Conservation (phyloP, 768 basidiomycete genomes). For the Rhodosporidiobolus odoratus region DNA sequence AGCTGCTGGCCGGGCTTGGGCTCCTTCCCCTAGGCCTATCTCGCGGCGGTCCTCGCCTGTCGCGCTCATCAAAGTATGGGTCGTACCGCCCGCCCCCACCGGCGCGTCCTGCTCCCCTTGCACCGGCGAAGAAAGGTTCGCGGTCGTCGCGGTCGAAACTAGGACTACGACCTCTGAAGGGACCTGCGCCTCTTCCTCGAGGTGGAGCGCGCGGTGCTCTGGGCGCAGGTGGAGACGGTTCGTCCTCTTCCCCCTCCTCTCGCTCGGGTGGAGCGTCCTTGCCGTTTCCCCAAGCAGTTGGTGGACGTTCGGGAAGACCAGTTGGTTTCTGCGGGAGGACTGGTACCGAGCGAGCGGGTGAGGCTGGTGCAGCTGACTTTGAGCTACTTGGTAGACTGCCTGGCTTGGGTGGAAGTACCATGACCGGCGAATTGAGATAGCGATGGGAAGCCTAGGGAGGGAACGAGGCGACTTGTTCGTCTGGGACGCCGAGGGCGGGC, state of each 20-base stretch:
- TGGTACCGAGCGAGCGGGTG: not conserved
- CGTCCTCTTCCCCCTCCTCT: conserved; percentile 35
- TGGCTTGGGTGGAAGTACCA: conserved; percentile 6
- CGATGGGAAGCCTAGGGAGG: not conserved
- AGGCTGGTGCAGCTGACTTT: not conserved
- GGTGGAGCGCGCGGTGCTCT: not conserved
- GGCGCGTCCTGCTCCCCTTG: not conserved
- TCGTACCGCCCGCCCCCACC: not conserved
- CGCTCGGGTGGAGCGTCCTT: conserved; percentile 2
- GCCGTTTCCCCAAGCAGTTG: not conserved
- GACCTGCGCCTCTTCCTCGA: not conserved
- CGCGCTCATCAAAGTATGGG: not conserved
- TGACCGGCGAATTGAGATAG: not conserved
- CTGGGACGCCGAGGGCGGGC: too few relatives aligned
- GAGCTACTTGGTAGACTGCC: not conserved
- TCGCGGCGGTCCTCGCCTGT: not conserved
- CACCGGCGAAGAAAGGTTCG: not conserved
- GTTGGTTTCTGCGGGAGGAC: conserved; percentile 24
- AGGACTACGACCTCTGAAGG: conserved; percentile 11
- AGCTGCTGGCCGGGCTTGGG: conserved; percentile 23
- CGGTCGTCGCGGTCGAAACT: conserved; percentile 15
- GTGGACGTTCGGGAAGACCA: conserved; percentile 13
- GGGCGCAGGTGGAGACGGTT: not conserved
- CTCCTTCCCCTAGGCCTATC: conserved; percentile 13
- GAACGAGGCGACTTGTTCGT: too few relatives aligned